Conservation (phyloP, 2,329 filamentous ascomycete genomes). For the Xylaria sp. region DNA sequence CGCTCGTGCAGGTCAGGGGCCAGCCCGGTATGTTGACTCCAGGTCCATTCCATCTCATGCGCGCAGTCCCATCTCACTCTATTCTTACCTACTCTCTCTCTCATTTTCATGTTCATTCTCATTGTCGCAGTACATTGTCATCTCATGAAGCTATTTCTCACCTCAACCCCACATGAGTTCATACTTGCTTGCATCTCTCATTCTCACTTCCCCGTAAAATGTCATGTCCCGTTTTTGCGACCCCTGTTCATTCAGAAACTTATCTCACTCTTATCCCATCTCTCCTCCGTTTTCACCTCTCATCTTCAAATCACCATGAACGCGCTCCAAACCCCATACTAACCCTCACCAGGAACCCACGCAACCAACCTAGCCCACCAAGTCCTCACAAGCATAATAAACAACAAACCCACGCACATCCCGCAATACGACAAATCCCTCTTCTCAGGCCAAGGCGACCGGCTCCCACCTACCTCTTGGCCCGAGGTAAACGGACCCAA, state of each 20-base stretch:
- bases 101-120: not conserved
- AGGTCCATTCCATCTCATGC: slow-evolving; percentile 2
- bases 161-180: not conserved
- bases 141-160: not conserved
- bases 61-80: not conserved
- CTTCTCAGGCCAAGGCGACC: slow-evolving; percentile 70
- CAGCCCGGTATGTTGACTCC: slow-evolving; percentile 57
- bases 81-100: not conserved
- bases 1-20: slow-evolving; percentile 73
- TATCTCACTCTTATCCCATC: not conserved
- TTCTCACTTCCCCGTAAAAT: not conserved
- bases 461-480: slow-evolving; percentile 60
- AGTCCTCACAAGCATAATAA: slow-evolving; percentile 57
- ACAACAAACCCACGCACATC: slow-evolving; percentile 49
- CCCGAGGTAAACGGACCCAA: slow-evolving; percentile 47
- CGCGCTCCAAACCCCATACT: not conserved
- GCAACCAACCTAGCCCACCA: slow-evolving; percentile 60
- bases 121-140: not conserved
- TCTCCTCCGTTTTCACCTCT: not conserved
- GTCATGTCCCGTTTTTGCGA: not conserved
- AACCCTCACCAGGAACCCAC: slow-evolving; percentile 52
- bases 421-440: slow-evolving; percentile 82
- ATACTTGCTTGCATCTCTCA: not conserved
- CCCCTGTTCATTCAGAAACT: not conserved
- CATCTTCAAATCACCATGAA: not conserved